phyloP scores from a whole-genome alignment of 495 filamentous ascomycete species.

The Penicillium subrubescens region DNA sequence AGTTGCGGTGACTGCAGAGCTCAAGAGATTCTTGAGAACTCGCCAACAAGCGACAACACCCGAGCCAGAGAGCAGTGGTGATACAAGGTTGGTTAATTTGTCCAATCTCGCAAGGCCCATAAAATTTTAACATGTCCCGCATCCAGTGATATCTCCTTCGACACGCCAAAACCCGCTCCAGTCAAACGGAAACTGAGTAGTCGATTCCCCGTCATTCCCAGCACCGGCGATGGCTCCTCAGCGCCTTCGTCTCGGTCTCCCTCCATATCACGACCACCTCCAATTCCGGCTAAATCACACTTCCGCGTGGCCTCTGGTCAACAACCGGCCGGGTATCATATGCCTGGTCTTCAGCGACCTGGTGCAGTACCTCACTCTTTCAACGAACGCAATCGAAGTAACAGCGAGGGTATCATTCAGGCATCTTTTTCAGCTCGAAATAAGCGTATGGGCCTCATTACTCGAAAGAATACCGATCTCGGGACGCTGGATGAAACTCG shows the following conservation, averaged over 20 bases:
- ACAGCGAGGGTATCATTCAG: conserved; percentile 80
- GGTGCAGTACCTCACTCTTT: conserved; percentile 64
- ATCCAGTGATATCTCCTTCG: conserved; percentile 53
- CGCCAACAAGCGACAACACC: conserved; percentile 49
- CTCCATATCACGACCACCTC: conserved; percentile 65
- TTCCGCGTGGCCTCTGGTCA: conserved; percentile 75
- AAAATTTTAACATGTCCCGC: neutral
- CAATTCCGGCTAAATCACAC: conserved; percentile 75
- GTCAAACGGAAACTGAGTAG: conserved; percentile 72
- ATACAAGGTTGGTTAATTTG: conserved; percentile 58
- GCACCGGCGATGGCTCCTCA: conserved; percentile 48
- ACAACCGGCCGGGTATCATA: conserved; percentile 56
- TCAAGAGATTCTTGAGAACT: conserved; percentile 77
- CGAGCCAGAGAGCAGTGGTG: conserved; percentile 64
- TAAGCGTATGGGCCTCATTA: conserved; percentile 85
- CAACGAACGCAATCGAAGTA: conserved; percentile 84
- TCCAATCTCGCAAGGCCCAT: neutral
- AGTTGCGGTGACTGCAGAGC: conserved; percentile 64
- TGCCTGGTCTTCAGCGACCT: conserved; percentile 63
- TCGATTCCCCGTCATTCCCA: conserved; percentile 83
- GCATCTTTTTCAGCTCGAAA: conserved; percentile 56
- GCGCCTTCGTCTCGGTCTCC: conserved; percentile 60
- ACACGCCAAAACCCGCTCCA: conserved; percentile 76
- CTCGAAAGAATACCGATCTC: conserved; percentile 71
- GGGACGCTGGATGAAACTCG: conserved; percentile 74